A percentile compares a stretch with the other conserved stretches of the same genome.
Conservation (phyloP, 2,329 filamentous ascomycete genomes). For the Fusarium haematococcum region DNA sequence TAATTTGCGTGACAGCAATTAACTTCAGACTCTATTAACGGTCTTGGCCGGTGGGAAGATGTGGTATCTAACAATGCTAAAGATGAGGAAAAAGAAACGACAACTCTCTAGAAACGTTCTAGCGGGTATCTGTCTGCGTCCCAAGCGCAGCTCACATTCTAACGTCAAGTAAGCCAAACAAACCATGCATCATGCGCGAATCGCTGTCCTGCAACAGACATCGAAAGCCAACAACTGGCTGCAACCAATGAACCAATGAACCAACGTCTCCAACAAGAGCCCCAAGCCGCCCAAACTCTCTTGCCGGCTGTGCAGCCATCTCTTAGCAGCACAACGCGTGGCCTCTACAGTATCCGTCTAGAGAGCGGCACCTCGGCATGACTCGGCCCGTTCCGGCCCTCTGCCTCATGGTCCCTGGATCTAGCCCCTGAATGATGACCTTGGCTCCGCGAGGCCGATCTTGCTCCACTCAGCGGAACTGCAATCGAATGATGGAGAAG, state of each 20-base stretch:
- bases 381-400: slow-evolving; percentile 43
- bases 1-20: not conserved
- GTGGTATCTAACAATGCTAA: slow-evolving; percentile 31
- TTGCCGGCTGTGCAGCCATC: not conserved
- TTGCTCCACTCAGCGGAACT: slow-evolving; percentile 58
- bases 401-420: slow-evolving; percentile 8
- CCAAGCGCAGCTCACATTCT: slow-evolving; percentile 14
- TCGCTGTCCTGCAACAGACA: slow-evolving; percentile 18
- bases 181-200: slow-evolving; percentile 29
- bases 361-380: slow-evolving; percentile 21
- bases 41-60: slow-evolving; percentile 2
- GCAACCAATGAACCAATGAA: not conserved
- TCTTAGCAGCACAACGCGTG: slow-evolving; percentile 5
- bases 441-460: slow-evolving; percentile 4
- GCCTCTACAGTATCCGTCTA: slow-evolving; percentile 3
- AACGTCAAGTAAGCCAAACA: slow-evolving; percentile 23
- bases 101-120: slow-evolving; percentile 36
- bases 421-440: slow-evolving; percentile 3
- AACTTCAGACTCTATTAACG: slow-evolving; percentile 9
- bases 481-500: slow-evolving; percentile 75
- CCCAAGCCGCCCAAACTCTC: slow-evolving; percentile 8
- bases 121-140: slow-evolving; percentile 40
- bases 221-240: not conserved
- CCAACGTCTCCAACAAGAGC: slow-evolving; percentile 7
- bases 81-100: slow-evolving; percentile 20